Conservation (phyloP, 805 yeast genomes). For the Zygosaccharomyces gambellarensis region DNA sequence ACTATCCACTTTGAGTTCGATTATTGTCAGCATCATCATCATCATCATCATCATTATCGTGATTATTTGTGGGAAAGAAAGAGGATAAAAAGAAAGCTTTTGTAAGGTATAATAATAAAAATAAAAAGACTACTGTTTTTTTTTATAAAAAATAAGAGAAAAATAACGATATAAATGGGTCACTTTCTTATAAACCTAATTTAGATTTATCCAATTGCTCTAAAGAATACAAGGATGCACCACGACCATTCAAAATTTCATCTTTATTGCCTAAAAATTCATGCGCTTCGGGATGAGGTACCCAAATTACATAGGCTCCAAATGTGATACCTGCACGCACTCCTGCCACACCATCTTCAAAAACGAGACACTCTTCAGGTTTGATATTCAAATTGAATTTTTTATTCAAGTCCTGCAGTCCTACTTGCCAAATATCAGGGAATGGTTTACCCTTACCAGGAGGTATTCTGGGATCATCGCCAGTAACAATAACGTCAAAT, state of each 20-base stretch:
- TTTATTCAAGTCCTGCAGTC: constrained; percentile 67
- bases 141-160: background rate
- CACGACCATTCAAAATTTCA: constrained; percentile 49
- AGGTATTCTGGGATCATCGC: constrained; percentile 82
- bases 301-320: constrained; percentile 87
- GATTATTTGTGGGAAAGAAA: background rate
- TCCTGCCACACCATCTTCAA: constrained; percentile 96
- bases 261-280: constrained; percentile 50
- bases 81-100: background rate
- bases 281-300: constrained; percentile 76
- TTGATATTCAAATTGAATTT: constrained; percentile 43
- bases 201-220: constrained; percentile 47
- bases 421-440: constrained; percentile 89
- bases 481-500: constrained; percentile 75
- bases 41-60: too few relatives aligned
- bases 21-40: too few relatives aligned
- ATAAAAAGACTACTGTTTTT: background rate
- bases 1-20: constrained; percentile 28
- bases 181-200: constrained; percentile 39
- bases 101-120: constrained; percentile 1
- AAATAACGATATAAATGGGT: background rate
- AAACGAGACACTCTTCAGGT: constrained; percentile 79
- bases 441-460: constrained; percentile 87
- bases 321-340: constrained; percentile 79
- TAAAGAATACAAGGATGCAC: constrained; percentile 51